Percentiles rank a stretch among this genome's conserved stretches.
These are phyloP conservation scores for Spergularia bocconei DNA, from an alignment of 148 eudicot species.

Conservation along the genomic window DNA sequence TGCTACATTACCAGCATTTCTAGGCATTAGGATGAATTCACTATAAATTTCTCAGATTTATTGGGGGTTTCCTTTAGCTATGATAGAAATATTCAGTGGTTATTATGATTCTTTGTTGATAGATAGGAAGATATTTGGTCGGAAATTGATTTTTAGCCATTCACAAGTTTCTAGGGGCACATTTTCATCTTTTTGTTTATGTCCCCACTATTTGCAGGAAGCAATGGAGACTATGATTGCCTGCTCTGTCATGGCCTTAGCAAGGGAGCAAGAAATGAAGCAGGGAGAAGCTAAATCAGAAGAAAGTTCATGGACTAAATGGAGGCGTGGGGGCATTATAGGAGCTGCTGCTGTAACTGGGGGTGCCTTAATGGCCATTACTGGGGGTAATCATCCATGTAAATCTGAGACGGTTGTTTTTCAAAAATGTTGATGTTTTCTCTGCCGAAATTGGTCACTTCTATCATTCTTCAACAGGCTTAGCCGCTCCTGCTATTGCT, in stretches of 20 bases:
- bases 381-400: constrained; percentile 62
- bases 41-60: constrained; percentile 5
- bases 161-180: background rate
- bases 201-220: constrained; percentile 49
- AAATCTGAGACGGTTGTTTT: background rate
- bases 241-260: constrained; percentile 92
- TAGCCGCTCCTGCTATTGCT: constrained; percentile 99
- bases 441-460: constrained; percentile 6
- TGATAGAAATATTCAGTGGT: too few species aligned
- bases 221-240: constrained; percentile 88
- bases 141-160: background rate
- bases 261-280: constrained; percentile 59
- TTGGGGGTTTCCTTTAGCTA: background rate
- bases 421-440: background rate
- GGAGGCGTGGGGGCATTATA: constrained; percentile 94
- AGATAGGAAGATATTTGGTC: background rate
- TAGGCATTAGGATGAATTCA: background rate
- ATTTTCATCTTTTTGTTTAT: background rate
- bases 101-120: background rate
- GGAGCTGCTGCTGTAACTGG: constrained; percentile 98
- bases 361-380: constrained; percentile 90
- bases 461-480: constrained; percentile 49
- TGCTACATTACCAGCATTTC: constrained; percentile 6
- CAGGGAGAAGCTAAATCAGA: constrained; percentile 44
- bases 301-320: constrained; percentile 65